Evolutionary conservation across 805 yeast species (phyloP).

Genomic region (Kuraishia ogatae): DNA sequence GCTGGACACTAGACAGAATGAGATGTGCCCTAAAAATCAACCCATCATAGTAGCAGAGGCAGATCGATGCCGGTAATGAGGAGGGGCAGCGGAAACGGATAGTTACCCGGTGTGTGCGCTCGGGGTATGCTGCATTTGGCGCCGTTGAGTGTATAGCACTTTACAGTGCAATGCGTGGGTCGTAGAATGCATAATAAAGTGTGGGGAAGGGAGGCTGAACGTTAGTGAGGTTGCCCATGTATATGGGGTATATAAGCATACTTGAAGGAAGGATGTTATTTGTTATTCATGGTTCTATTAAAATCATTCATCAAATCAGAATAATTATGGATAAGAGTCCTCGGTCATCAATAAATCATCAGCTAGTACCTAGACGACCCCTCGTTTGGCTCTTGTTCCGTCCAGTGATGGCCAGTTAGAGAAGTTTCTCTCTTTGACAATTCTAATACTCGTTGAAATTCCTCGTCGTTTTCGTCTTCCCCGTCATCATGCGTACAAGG

Average conservation of each 20-base stretch:
- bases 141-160: no score
- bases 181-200: no score
- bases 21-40: neutral
- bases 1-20: no score
- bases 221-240: no score
- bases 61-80: neutral
- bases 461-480: neutral
- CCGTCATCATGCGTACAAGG: neutral
- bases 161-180: no score
- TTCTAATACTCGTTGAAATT: neutral
- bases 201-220: no score
- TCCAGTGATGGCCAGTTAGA: neutral
- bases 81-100: neutral
- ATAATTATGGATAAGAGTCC: no score
- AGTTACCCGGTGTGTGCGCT: neutral
- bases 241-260: no score
- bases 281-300: no score
- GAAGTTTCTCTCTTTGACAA: slow-evolving; percentile 2
- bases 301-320: no score
- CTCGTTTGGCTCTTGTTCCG: neutral
- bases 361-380: neutral
- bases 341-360: no score
- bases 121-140: neutral
- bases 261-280: no score
- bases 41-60: neutral